Evolutionary conservation across 306 rosid species (phyloP), one percentile per base, ranked within the genome.

Genomic region (Begonia masoniana): DNA sequence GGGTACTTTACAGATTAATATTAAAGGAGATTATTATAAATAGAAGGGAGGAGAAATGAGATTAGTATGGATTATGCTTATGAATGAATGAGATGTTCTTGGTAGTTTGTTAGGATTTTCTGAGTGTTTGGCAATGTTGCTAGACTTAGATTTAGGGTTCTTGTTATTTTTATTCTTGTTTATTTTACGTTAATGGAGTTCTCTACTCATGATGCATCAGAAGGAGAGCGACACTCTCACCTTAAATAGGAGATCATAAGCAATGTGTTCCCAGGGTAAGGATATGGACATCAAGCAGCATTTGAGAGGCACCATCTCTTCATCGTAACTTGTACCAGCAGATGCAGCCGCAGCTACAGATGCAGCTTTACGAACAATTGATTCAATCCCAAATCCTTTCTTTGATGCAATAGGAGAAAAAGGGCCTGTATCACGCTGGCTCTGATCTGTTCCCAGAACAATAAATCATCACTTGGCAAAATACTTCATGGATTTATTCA

Each of bases 231-330:
- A 61, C 48, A 51, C 60, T 41, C 84, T 76, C 56, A 91, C 99
- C 99, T 83, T 91, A 72, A 83, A 86, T 65, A 91, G 75, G 73
- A 91, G 93, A 80, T 91, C 96, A 56, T 77, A 64, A 10, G 96
- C 94, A 51, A 91, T 91, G 67, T 81, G 66, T 62, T 91, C 99
- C 99, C 99, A 91, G 39, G 99, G 95, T 73, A 91, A 83, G 36
- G 96, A 77, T 65, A 91, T 78, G 63, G 99, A 86, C 94, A 91
- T 91, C 55, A 91, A 74, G 77, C 94, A 81, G 71, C 99, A 91
- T 57, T 91, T 91, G 69, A 91, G 81, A 68, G 99, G 96, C 60
- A 86, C 69, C 78, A 83, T 55, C 69, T 91, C 89, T 0, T 75
- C 93, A 62, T 85, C 94, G 55, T 71, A 73, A 59, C 76, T 47